These are phyloP conservation scores for Firmiana major DNA, from an alignment of 345 rosid species.

Conservation along the genomic window DNA sequence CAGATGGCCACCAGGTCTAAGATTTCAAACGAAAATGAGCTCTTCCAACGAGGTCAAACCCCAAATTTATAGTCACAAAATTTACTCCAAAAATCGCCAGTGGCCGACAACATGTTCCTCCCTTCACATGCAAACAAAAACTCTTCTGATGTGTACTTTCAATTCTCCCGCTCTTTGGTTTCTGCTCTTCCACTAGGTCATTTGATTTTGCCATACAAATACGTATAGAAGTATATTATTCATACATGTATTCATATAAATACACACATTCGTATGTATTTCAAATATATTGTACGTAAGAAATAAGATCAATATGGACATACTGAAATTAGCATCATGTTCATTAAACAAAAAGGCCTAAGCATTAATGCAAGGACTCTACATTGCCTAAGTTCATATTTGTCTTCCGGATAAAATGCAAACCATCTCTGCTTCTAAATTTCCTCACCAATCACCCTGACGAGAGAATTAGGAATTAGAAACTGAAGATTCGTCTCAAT, in stretches of 20 bases:
- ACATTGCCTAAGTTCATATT: constrained; percentile 21
- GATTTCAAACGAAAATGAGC: constrained; percentile 15
- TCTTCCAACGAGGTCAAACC: constrained; percentile 34
- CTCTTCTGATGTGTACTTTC: not conserved
- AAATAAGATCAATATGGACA: not conserved
- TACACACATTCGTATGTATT: not conserved
- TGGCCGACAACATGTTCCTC: constrained; percentile 49
- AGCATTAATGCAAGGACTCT: constrained; percentile 25
- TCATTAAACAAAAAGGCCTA: not conserved
- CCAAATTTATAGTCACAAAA: constrained; percentile 9
- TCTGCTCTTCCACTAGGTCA: not conserved
- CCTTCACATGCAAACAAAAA: constrained; percentile 40
- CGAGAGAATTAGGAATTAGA: not conserved
- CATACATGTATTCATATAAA: not conserved
- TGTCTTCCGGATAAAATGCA: constrained; percentile 48
- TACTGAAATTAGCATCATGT: constrained; percentile 3
- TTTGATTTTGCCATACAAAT: not conserved
- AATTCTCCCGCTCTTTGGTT: not conserved
- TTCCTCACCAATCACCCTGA: constrained; percentile 16
- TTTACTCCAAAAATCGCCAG: constrained; percentile 8
- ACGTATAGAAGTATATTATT: not conserved
- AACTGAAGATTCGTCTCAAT: not conserved
- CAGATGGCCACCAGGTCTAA: not conserved
- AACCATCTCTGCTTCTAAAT: constrained; percentile 45
- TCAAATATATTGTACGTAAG: not conserved